These are phyloP conservation scores for Ilex asprella DNA, from an alignment of 257 asterid species.

Conservation along the genomic window DNA sequence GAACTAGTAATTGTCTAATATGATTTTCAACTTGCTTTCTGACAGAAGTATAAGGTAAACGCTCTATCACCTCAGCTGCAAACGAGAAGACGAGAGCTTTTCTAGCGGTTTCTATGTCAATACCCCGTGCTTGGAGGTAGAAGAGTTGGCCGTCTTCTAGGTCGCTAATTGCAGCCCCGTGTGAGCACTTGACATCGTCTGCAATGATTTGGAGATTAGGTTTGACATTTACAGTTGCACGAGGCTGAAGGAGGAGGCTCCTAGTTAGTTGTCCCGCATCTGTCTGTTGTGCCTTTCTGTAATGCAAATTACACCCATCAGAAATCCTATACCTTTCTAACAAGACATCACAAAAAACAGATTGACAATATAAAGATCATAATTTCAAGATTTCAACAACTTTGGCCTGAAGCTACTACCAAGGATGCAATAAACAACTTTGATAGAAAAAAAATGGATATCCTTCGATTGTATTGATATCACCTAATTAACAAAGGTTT, in stretches of 20 bases:
- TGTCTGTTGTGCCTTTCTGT: constrained; percentile 90
- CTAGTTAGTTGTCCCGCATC: constrained; percentile 95
- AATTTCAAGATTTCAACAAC: not conserved
- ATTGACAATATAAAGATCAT: not conserved
- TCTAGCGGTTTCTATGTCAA: constrained; percentile 62
- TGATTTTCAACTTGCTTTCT: constrained; percentile 52
- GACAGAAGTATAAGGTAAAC: constrained; percentile 39
- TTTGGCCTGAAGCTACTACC: not conserved
- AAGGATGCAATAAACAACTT: not conserved
- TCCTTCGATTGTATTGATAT: no score
- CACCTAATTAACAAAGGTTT: no score
- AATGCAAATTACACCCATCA: constrained; percentile 2
- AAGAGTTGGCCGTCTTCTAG: constrained; percentile 75
- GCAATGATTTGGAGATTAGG: constrained; percentile 96
- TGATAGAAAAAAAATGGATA: not conserved
- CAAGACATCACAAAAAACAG: not conserved
- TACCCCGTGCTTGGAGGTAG: constrained; percentile 87
- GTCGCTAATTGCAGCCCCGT: constrained; percentile 95
- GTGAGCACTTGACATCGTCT: constrained; percentile 87
- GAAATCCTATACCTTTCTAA: no score
- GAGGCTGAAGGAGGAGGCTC: constrained; percentile 78
- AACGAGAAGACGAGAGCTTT: constrained; percentile 76
- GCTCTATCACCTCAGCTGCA: constrained; percentile 75
- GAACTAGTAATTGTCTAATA: constrained; percentile 45
- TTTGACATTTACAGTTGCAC: constrained; percentile 82